phyloP scores from a whole-genome alignment of 2,329 filamentous ascomycete genomes.

The Gnomoniopsis smithogilvyi region DNA sequence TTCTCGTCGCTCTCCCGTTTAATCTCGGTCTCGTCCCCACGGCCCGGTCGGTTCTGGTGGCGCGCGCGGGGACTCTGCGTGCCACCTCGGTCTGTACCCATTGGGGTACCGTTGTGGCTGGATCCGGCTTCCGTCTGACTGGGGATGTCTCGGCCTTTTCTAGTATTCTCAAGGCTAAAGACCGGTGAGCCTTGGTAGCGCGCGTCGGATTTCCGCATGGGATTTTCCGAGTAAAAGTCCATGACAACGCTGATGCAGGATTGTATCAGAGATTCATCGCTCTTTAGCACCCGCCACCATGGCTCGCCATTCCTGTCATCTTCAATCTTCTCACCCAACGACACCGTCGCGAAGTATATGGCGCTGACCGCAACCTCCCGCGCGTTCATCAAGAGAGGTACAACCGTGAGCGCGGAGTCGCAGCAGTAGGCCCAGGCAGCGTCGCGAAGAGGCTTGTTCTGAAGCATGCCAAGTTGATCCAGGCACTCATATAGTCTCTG shows the following conservation, averaged over 20 bases:
- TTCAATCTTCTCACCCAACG: slow-evolving; percentile 71
- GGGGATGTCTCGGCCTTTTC: slow-evolving; percentile 39
- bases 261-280: slow-evolving; percentile 66
- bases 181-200: slow-evolving; percentile 48
- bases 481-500: slow-evolving; percentile 79
- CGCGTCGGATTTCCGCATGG: slow-evolving; percentile 54
- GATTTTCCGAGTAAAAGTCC: slow-evolving; percentile 64
- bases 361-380: slow-evolving; percentile 80
- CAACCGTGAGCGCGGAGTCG: slow-evolving; percentile 78
- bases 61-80: slow-evolving; percentile 45
- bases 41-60: slow-evolving; percentile 32
- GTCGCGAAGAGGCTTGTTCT: slow-evolving; percentile 80
- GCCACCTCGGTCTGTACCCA: slow-evolving; percentile 41
- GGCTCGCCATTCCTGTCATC: slow-evolving; percentile 66
- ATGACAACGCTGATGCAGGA: slow-evolving; percentile 75
- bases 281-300: slow-evolving; percentile 83
- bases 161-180: slow-evolving; percentile 54
- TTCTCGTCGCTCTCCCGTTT: slow-evolving; percentile 17
- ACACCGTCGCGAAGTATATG: slow-evolving; percentile 80
- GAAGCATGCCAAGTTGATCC: slow-evolving; percentile 66
- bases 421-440: slow-evolving; percentile 93
- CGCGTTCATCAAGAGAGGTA: slow-evolving; percentile 78
- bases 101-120: slow-evolving; percentile 46
- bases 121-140: slow-evolving; percentile 43
- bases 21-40: slow-evolving; percentile 18